Base-by-base conservation (phyloP, 139 green algal species). In the Helicosporidium sp. region DNA sequence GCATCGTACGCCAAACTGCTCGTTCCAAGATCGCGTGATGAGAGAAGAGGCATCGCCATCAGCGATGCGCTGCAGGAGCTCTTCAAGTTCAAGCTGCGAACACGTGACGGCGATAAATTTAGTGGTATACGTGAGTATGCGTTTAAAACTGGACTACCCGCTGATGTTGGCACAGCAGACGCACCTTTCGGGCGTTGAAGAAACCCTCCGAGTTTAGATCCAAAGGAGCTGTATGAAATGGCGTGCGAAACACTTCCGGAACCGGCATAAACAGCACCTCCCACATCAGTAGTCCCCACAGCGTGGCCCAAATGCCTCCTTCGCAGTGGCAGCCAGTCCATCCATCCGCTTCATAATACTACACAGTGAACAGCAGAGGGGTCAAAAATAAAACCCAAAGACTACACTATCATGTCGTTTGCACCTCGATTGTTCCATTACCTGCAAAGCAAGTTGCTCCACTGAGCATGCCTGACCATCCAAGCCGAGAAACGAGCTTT, bases 281-380 rank as follows among this genome's bases (percentile, higher is more conserved):
- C 70, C 74, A 88, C 51, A 89, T 53, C 10, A 93, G 66, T 46
- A 93, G 60, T 13, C 58, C 65, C 52, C 83, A 92, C 17, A 93
- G 48, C 3, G 64, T 80, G 22, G 55, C 54, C 82, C 79, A 92
- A 20, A 91, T 62, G 49, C 77, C 74, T 7, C 68, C 68, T 54
- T 93, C 83, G 27, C 42, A 56, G 62, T 92, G 81, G 28, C 70
- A 41, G 15, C 78, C 58, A 44, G 18, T 44, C 78, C 78, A 93
- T 26, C 61, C 52, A 36, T 79, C 82, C 6, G 54, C 61, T 26
- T 70, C 76, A 54, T 93, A 93, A 64, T 83, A 62, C 64, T 82
- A 61, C 58, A 52, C 4, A 18, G n/a, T 23, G 39, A 1, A 1
- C 17, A 23, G 17, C 7, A 10, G 10, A 10, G 31, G 31, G 31